Evolutionary conservation across 257 asterid genomes (phyloP).

Genomic region (Solanum ossicruentum): DNA sequence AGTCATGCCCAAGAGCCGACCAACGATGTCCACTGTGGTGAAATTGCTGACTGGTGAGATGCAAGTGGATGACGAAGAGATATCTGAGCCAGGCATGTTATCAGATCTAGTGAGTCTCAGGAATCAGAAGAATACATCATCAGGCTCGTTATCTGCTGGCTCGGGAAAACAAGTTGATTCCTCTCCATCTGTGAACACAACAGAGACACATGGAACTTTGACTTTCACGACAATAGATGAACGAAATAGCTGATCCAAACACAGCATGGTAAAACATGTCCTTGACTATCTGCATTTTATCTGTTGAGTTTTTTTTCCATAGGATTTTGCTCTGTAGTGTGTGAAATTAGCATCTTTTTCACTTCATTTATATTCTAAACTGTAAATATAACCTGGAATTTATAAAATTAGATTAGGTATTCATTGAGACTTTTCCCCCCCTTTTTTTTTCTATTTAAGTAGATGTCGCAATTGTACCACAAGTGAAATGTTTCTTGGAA

Average conservation of each 20-base stretch:
- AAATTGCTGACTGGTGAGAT: slow-evolving; percentile 52
- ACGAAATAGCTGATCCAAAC: slow-evolving; percentile 26
- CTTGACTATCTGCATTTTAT: not conserved
- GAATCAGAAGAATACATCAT: slow-evolving; percentile 5
- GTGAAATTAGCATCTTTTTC: not conserved
- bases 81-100: slow-evolving; percentile 43
- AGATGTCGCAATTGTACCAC: not conserved
- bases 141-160: slow-evolving; percentile 6
- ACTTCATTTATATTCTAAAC: not conserved
- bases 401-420: not conserved
- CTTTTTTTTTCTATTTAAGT: not conserved
- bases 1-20: slow-evolving; percentile 46
- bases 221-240: slow-evolving; percentile 49
- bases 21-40: slow-evolving; percentile 48
- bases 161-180: slow-evolving; percentile 24
- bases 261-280: not conserved
- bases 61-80: slow-evolving; percentile 18
- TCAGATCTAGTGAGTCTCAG: slow-evolving; percentile 22
- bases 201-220: slow-evolving; percentile 39
- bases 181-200: slow-evolving; percentile 18
- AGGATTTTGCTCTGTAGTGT: not conserved
- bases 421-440: not conserved
- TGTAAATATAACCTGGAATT: not conserved
- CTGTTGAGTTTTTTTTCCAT: not conserved
- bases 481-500: not conserved